Evolutionary conservation across 2,329 filamentous ascomycete species (phyloP), one percentile per base, ranked within the genome.

Genomic region (Cercospora beticola): DNA sequence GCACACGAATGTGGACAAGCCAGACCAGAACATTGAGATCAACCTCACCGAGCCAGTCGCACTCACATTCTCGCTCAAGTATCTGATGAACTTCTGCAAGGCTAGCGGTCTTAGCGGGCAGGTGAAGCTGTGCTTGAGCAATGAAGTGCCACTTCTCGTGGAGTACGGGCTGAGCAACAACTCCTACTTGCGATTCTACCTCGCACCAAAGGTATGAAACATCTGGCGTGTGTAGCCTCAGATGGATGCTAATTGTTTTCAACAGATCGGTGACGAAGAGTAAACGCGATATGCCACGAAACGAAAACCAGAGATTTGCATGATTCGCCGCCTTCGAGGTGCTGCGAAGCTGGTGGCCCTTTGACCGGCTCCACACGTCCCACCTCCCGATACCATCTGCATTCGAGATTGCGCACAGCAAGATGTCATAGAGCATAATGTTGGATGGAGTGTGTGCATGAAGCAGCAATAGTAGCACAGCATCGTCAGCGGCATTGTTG

Each of bases 61-160:
- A 40, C 88, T 99, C 72, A 98, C 94, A 61, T 99, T 99, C 85
- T 98, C 95, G 36, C 91, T 99, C 77, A 99, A 99, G 85, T 99
- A 99, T 84, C 90, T 99, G 3, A 92, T 97, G 86, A 98, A 98
- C 88, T 99, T 99, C 86, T 98, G 95, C 91, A 99, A 99, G 86
- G 96, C 96, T 36, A 91, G 93, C 72, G 90, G 89, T 64, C 86
- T 99, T 70, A 94, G 94, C 46, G 84, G 82, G 74, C 86, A 87
- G 74, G 96, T 99, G 82, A 95, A 92, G 84, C 90, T 99, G 76
- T 97, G 92, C 83, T 87, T 99, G 75, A 98, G 94, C 64, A 94
- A 93, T 82, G 95, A 99, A 83, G 94, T 99, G 62, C 95, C 95
- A 30, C 89, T 99, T 74, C 86, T 98, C 76, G 95, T 99, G 56